Evolutionary conservation across 2,329 filamentous ascomycete genomes (phyloP), one percentile per base, ranked within the genome.

Genomic region (Fusarium concolor): DNA sequence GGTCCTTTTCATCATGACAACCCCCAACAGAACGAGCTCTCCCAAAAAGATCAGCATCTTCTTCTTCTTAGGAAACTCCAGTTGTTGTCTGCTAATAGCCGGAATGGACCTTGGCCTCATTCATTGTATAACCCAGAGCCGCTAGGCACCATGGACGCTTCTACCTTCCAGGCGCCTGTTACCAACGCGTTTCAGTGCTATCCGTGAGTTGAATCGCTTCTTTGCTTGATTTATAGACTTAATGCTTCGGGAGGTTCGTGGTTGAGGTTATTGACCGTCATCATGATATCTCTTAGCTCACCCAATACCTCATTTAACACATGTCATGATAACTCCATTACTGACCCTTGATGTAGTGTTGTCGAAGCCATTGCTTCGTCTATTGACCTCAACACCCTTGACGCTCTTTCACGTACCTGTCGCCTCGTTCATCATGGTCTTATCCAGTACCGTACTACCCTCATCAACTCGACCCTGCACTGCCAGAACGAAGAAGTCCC

Each of bases 371-470:
- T 97, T 69, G 91, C 92, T 47, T 86, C 88, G 31, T 86, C 87
- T 71, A 88, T 97, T 76, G 95, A 98, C 77, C 87, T 97, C 50
- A 97, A 95, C 78, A 91, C 92, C 15, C 87, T 97, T 73, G 90
- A 97, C 78, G 89, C 90, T 68, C 87, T 98, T 20, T 92, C 94
- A 51, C 88, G 87, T 55, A 94, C 93, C 56, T 97, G 93, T 77
- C 92, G 91, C 51, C 89, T 92, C 75, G 88, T 97, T 67, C 92
- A 92, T 70, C 85, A 86, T 57, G 92, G 90, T 70, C 86, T 98
- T 24, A 82, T 96, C 42, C 92, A 94, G 72, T 94, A 92, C 79
- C 90, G 93, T 74, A 84, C 83, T 49, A 88, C 91, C 68, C 86
- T 97, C 18, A 84, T 96, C 51, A 84, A 83, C 37, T 89, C 90